These are phyloP conservation scores for Malassezia vespertilionis DNA, from an alignment of 1,284 basidiomycete genomes.

Conservation along the genomic window DNA sequence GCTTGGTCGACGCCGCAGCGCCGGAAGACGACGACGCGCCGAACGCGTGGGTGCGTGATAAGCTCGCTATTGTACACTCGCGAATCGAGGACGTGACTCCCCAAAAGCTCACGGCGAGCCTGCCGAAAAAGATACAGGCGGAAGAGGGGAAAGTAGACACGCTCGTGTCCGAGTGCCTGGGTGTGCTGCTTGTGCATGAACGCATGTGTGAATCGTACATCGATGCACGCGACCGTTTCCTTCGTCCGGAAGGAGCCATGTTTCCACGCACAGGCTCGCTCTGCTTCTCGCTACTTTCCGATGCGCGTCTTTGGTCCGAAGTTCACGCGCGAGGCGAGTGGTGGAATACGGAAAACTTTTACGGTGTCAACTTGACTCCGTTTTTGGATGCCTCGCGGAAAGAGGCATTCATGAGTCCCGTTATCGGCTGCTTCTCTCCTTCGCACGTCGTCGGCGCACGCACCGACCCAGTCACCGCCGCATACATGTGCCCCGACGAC, in stretches of 20 bases:
- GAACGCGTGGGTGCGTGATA: constrained; percentile 29
- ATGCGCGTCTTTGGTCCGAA: constrained; percentile 51
- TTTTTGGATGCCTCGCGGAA: constrained; percentile 28
- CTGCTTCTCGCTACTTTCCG: constrained; percentile 51
- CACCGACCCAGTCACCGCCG: constrained; percentile 10
- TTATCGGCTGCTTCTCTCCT: constrained; percentile 36
- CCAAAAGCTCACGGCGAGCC: constrained; percentile 1
- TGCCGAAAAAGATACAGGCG: background rate
- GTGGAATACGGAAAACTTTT: constrained; percentile 27
- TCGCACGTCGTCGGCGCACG: constrained; percentile 28
- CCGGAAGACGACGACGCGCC: constrained; percentile 26
- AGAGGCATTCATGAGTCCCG: constrained; percentile 35
- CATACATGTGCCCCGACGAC: constrained; percentile 1
- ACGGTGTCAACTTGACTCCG: constrained; percentile 40
- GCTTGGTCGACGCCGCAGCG: constrained; percentile 36
- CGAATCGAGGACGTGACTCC: constrained; percentile 40
- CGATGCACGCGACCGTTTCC: constrained; percentile 49
- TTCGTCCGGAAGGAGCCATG: constrained; percentile 51
- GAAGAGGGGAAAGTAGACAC: constrained; percentile 50
- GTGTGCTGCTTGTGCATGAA: constrained; percentile 52
- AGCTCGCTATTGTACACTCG: constrained; percentile 20
- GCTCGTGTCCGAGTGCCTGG: constrained; percentile 53
- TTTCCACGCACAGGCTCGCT: constrained; percentile 51
- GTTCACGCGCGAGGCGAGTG: constrained; percentile 15
- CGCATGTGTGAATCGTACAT: constrained; percentile 53